Percentiles rank a stretch among this genome's conserved stretches.
These are phyloP conservation scores for Arabidopsis hybrid DNA, from an alignment of 441 rosid genomes.

Conservation along the genomic window DNA sequence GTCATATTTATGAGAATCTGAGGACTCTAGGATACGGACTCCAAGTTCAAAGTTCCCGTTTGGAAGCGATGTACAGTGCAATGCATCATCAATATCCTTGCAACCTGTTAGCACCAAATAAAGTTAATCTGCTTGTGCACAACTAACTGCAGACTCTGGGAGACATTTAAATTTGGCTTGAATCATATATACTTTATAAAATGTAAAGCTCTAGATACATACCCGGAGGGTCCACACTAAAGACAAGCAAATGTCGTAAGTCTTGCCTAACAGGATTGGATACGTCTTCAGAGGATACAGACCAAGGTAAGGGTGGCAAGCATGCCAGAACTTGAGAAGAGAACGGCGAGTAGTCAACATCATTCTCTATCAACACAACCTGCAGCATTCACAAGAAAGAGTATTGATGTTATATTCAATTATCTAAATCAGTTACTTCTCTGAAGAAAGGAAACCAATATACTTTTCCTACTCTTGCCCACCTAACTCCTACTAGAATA, in stretches of 20 bases:
- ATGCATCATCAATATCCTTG: conserved; percentile 99
- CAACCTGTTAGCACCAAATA: conserved; percentile 70
- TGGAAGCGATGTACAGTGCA: conserved; percentile 84
- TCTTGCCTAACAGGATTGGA: conserved; percentile 81
- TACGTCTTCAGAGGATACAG: conserved; percentile 82
- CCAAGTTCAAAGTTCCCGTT: conserved; percentile 98
- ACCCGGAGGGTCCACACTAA: conserved; percentile 99
- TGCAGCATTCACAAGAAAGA: conserved; percentile 50
- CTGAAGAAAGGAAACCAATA: not conserved
- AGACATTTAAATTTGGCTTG: conserved; percentile 20
- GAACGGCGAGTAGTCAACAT: conserved; percentile 95
- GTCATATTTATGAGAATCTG: conserved; percentile 20
- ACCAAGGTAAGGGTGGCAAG: conserved; percentile 99
- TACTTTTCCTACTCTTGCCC: too few species aligned
- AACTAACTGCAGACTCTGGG: conserved; percentile 19
- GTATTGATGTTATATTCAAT: conserved; percentile 27
- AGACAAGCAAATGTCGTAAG: conserved; percentile 77
- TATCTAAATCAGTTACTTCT: conserved; percentile 17
- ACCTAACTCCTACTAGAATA: too few species aligned
- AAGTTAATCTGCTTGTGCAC: conserved; percentile 20
- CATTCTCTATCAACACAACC: conserved; percentile 98
- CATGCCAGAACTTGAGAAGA: conserved; percentile 96
- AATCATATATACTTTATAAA: conserved; percentile 2
- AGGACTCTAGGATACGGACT: conserved; percentile 84
- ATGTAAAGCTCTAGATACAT: conserved; percentile 29